These are phyloP conservation scores for Podosphaera leucotricha DNA, from an alignment of 2,329 filamentous ascomycete species.

Conservation along the genomic window DNA sequence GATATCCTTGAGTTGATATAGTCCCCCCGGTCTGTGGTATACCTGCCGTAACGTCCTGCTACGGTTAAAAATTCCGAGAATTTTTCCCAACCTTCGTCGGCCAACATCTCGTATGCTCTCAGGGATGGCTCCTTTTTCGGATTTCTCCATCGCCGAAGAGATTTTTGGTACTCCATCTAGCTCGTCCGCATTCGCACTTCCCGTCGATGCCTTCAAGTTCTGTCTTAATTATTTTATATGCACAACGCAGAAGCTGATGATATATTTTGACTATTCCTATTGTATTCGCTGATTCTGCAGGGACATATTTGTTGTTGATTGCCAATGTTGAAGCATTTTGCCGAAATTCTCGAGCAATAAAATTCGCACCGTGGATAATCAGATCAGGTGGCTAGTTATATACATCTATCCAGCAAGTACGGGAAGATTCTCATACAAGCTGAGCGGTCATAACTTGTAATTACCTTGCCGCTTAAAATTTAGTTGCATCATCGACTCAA, in stretches of 20 bases:
- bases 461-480: constrained; percentile 1
- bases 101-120: not conserved
- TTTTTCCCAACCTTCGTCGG: not conserved
- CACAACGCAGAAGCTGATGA: not conserved
- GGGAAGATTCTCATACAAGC: not conserved
- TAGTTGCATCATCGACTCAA: constrained; percentile 1
- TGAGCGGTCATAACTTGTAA: not conserved
- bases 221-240: not conserved
- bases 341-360: constrained; percentile 1
- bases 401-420: constrained; percentile 1
- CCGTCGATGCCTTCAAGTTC: not conserved
- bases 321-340: not conserved
- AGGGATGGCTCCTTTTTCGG: not conserved
- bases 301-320: not conserved
- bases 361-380: constrained; percentile 1
- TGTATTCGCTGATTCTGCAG: not conserved
- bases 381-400: not conserved
- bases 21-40: not conserved
- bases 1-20: not conserved
- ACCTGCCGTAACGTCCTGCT: not conserved
- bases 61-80: not conserved
- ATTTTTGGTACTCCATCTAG: not conserved
- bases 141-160: not conserved
- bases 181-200: not conserved
- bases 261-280: constrained; percentile 1